These are phyloP conservation scores for Colletotrichum horii DNA, from an alignment of 2,329 filamentous ascomycete species.

Conservation along the genomic window DNA sequence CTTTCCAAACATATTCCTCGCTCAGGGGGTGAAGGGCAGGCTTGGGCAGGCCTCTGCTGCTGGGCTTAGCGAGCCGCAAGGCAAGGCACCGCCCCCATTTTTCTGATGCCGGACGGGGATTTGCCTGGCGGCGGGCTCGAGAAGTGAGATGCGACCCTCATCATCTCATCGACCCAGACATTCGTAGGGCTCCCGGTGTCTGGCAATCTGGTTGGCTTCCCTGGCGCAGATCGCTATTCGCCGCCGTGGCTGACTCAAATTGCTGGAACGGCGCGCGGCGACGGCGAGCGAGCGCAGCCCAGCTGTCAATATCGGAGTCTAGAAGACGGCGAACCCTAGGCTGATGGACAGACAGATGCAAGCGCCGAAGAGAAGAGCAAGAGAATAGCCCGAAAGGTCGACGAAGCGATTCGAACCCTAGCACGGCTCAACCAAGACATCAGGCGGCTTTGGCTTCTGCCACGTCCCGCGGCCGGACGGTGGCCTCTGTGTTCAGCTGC, in stretches of 20 bases:
- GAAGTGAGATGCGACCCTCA: conserved; percentile 7
- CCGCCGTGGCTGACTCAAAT: not conserved
- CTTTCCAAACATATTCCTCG: not conserved
- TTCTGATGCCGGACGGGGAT: conserved; percentile 10
- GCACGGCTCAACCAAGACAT: not conserved
- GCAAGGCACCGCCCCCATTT: not conserved
- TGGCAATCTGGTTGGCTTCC: conserved; percentile 15
- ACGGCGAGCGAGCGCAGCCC: not conserved
- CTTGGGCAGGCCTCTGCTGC: not conserved
- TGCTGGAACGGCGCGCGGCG: not conserved
- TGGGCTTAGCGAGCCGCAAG: conserved; percentile 10
- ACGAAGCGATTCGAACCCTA: not conserved
- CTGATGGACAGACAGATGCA: not conserved
- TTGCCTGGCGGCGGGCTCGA: not conserved
- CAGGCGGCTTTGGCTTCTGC: not conserved
- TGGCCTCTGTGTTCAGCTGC: conserved; percentile 1
- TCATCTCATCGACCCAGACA: not conserved
- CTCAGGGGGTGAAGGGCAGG: not conserved
- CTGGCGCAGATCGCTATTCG: conserved; percentile 16
- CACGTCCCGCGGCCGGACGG: not conserved
- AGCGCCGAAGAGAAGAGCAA: not conserved
- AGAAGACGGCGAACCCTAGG: not conserved
- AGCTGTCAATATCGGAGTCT: not conserved
- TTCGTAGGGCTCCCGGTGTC: not conserved
- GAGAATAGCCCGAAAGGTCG: not conserved